phyloP scores from a whole-genome alignment of 805 yeast species.

The Ogataea neopini region DNA sequence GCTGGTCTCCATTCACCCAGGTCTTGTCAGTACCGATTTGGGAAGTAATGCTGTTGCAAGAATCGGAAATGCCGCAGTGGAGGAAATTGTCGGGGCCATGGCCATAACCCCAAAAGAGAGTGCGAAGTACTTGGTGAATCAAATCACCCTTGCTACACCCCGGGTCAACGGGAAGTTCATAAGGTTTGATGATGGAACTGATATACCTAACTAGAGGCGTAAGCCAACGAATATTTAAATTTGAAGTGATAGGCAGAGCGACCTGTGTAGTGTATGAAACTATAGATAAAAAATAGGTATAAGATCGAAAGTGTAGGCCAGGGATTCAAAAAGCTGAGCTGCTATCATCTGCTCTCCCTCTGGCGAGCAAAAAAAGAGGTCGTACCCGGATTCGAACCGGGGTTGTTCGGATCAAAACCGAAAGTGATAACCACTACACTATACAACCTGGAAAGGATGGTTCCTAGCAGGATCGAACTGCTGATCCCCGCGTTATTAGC shows the following conservation, averaged over 20 bases:
- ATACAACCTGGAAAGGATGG: conserved; percentile 48
- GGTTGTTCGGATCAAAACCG: conserved; percentile 81
- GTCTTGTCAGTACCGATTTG: conserved; percentile 12
- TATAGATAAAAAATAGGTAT: too few relatives aligned
- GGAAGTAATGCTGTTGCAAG: not conserved
- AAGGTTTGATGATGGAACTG: conserved; percentile 24
- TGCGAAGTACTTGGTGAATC: not conserved
- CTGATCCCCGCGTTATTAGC: conserved; percentile 60
- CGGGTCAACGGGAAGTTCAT: conserved; percentile 5
- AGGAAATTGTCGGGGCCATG: not conserved
- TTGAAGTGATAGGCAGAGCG: too few relatives aligned
- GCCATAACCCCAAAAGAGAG: not conserved
- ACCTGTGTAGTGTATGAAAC: too few relatives aligned
- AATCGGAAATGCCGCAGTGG: not conserved
- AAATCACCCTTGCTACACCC: not conserved
- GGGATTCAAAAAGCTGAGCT: too few relatives aligned
- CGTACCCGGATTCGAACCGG: conserved; percentile 87
- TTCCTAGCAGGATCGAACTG: conserved; percentile 89
- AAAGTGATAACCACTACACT: conserved; percentile 82
- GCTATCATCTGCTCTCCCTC: too few relatives aligned
- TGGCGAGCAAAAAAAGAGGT: conserved; percentile 34
- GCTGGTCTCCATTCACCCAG: conserved; percentile 11
- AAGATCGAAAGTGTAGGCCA: too few relatives aligned
- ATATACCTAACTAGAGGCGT: not conserved
- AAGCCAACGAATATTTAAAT: too few relatives aligned